phyloP scores from a whole-genome alignment of 2,329 filamentous ascomycete genomes.

The Stachybotrys chartarum region DNA sequence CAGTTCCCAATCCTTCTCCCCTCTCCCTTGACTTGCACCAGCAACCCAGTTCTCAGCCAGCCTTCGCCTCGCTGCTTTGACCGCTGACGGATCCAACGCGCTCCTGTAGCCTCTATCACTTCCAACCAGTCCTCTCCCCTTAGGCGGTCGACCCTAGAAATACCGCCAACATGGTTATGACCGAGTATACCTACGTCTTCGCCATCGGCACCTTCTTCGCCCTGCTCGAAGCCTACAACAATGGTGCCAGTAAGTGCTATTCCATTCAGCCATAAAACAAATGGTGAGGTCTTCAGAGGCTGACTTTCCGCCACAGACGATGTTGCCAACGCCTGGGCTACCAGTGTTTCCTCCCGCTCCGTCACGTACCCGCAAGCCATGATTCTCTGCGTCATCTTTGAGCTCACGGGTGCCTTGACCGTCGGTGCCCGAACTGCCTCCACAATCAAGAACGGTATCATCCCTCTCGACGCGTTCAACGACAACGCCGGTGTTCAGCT shows the following conservation, averaged over 20 bases:
- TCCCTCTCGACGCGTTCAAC: conserved; percentile 50
- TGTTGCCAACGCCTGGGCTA: conserved; percentile 80
- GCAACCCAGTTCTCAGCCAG: not conserved
- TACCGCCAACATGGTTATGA: conserved; percentile 43
- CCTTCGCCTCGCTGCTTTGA: not conserved
- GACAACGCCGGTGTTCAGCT: conserved; percentile 59
- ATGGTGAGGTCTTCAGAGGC: not conserved
- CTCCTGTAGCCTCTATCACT: not conserved
- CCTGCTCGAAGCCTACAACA: conserved; percentile 71
- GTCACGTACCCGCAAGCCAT: conserved; percentile 64
- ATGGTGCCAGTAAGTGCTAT: conserved; percentile 60
- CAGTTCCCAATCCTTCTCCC: not conserved
- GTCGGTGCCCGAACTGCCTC: conserved; percentile 64
- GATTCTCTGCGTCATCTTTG: conserved; percentile 59
- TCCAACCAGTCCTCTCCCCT: not conserved
- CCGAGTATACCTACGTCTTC: conserved; percentile 64
- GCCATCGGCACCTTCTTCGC: conserved; percentile 71
- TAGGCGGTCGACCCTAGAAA: not conserved
- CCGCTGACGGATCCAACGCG: not conserved
- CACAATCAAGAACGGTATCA: conserved; percentile 76
- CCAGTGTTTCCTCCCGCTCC: conserved; percentile 73
- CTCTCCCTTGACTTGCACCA: not conserved
- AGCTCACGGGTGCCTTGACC: conserved; percentile 59
- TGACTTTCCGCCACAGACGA: conserved; percentile 45
- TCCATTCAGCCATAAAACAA: not conserved